Evolutionary conservation across 2,329 filamentous ascomycete genomes (phyloP).

Genomic region (Fusarium sp.): DNA sequence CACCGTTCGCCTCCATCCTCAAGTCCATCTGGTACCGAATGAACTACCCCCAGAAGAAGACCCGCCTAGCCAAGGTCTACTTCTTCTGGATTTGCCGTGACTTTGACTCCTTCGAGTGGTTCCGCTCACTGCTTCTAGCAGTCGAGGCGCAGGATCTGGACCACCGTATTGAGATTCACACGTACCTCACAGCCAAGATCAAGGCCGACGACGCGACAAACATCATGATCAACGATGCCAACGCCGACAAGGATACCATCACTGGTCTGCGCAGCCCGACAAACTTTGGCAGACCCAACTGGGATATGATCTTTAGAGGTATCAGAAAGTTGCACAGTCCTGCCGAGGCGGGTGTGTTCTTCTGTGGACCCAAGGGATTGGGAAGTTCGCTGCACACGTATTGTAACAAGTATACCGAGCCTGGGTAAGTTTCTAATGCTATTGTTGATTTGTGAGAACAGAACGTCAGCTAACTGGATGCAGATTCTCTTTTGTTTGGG

Average conservation of each 20-base stretch:
- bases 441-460: constrained; percentile 7
- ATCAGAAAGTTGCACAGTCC: constrained; percentile 81
- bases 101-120: constrained; percentile 91
- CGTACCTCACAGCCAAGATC: constrained; percentile 87
- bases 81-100: constrained; percentile 94
- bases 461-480: constrained; percentile 40
- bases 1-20: constrained; percentile 86
- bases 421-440: constrained; percentile 64
- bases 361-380: constrained; percentile 84
- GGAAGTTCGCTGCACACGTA: constrained; percentile 81
- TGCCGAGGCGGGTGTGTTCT: constrained; percentile 81
- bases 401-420: constrained; percentile 89
- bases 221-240: constrained; percentile 92
- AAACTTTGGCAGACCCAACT: constrained; percentile 87
- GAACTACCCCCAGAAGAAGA: constrained; percentile 85
- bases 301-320: constrained; percentile 88
- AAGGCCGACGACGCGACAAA: constrained; percentile 87
- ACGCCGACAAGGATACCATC: constrained; percentile 84
- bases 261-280: constrained; percentile 84
- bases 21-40: constrained; percentile 95
- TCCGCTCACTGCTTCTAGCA: constrained; percentile 81
- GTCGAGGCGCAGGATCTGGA: constrained; percentile 88
- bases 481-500: constrained; percentile 73
- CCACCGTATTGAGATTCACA: constrained; percentile 88
- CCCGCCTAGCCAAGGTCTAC: constrained; percentile 84